phyloP scores from a whole-genome alignment of 768 basidiomycete genomes.

The Leccinum rimulosum region DNA sequence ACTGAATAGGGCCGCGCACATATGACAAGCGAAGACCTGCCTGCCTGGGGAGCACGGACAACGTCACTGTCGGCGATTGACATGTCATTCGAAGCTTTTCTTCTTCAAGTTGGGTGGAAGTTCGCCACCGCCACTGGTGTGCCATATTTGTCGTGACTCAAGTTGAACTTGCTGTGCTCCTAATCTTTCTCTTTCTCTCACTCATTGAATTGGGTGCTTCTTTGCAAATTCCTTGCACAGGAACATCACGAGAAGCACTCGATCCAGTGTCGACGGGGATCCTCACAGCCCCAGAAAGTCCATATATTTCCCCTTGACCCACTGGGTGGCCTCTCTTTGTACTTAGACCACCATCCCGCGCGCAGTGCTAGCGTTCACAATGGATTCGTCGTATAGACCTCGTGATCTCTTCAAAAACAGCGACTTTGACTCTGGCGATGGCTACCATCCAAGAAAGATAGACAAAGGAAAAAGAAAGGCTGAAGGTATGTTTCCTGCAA shows the following conservation, averaged over 20 bases:
- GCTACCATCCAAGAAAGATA: not conserved
- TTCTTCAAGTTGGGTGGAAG: not conserved
- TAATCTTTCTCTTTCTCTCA: not conserved
- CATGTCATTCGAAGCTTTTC: no score
- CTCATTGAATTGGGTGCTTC: not conserved
- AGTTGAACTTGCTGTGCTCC: no score
- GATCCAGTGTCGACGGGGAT: constrained; percentile 3
- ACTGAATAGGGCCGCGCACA: no score
- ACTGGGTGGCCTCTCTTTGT: constrained; percentile 7
- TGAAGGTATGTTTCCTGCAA: constrained; percentile 5
- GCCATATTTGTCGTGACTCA: not conserved
- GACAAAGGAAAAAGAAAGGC: constrained; percentile 25
- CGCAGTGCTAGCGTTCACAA: not conserved
- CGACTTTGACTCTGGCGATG: not conserved
- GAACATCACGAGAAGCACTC: constrained; percentile 12
- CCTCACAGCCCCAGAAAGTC: no score
- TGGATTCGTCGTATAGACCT: constrained; percentile 11
- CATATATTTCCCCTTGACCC: no score
- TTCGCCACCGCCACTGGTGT: no score
- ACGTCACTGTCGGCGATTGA: no score
- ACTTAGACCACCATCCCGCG: not conserved
- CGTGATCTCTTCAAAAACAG: constrained; percentile 8
- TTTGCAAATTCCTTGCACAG: constrained; percentile 5
- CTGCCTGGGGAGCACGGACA: no score
- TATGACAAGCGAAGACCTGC: no score